These are phyloP conservation scores for Camelina laxa DNA, from an alignment of 345 rosid genomes.

Conservation along the genomic window DNA sequence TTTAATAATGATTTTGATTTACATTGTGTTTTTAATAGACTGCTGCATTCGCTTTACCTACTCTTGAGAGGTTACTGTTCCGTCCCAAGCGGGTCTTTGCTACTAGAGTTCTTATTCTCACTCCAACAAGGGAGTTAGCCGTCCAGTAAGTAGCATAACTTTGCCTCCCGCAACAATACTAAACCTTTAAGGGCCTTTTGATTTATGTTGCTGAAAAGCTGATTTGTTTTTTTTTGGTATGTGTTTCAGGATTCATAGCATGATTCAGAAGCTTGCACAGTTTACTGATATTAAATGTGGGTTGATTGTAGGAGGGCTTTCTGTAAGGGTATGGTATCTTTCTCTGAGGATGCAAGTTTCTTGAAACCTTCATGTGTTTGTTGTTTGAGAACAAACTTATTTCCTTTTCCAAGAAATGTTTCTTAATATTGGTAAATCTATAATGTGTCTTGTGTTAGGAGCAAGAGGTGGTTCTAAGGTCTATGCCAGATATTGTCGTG, in stretches of 20 bases:
- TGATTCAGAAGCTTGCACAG: constrained; percentile 85
- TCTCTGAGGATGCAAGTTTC: constrained; percentile 9
- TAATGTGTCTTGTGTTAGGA: constrained; percentile 52
- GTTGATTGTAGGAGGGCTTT: constrained; percentile 92
- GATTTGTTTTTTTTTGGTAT: background rate
- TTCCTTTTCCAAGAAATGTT: background rate
- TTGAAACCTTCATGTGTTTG: background rate
- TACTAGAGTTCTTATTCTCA: constrained; percentile 86
- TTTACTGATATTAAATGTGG: constrained; percentile 92
- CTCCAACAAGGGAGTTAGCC: constrained; percentile 95
- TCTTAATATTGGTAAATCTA: constrained; percentile 10
- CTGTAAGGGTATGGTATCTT: constrained; percentile 65
- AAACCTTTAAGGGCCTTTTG: background rate
- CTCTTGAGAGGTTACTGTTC: constrained; percentile 83
- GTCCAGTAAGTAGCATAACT: constrained; percentile 68
- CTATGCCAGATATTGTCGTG: constrained; percentile 96
- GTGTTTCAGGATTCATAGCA: constrained; percentile 81
- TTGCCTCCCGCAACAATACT: background rate
- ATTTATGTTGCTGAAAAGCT: background rate
- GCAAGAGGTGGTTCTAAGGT: constrained; percentile 88
- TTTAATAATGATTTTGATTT: constrained; percentile 21
- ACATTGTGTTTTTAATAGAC: constrained; percentile 55
- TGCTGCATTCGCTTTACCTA: constrained; percentile 91
- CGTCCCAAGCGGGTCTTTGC: constrained; percentile 89
- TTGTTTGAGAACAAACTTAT: constrained; percentile 13